Conservation (phyloP, 129 eudicot species). For the Arctium minus region DNA sequence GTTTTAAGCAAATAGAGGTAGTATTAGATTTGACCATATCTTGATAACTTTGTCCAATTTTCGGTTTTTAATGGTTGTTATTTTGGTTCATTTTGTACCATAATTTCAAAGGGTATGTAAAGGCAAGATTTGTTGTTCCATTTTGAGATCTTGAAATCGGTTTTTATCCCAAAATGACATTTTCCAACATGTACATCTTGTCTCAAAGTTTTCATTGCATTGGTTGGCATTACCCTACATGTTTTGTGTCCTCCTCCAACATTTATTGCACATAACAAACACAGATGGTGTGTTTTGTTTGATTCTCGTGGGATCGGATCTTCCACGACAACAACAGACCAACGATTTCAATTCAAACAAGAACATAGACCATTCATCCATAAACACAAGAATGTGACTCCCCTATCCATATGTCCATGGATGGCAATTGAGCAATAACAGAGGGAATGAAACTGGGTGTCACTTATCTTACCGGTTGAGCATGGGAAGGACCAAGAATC, state of each 20-base stretch:
- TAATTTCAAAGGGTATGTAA: background rate
- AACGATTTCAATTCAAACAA: background rate
- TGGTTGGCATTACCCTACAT: conserved; percentile 18
- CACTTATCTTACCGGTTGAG: background rate
- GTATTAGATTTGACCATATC: background rate
- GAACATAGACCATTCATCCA: background rate
- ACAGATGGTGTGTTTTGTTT: background rate
- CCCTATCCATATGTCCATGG: background rate
- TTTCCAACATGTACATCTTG: background rate
- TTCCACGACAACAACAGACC: background rate
- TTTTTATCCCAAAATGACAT: background rate
- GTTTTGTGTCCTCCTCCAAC: background rate
- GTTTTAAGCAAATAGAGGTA: background rate
- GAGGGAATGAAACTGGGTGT: background rate
- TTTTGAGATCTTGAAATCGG: background rate
- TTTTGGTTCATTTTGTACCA: background rate
- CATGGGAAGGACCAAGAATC: background rate
- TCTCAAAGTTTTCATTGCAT: background rate
- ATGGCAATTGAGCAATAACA: background rate
- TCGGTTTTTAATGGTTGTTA: background rate
- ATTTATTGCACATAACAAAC: conserved; percentile 4
- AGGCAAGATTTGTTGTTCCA: background rate
- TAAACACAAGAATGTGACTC: background rate
- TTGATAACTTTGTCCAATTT: background rate
- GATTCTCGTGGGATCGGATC: conserved; percentile 7